Evolutionary conservation across 2,329 filamentous ascomycete genomes (phyloP), one percentile per base, ranked within the genome.

Genomic region (Colletotrichum sp.): DNA sequence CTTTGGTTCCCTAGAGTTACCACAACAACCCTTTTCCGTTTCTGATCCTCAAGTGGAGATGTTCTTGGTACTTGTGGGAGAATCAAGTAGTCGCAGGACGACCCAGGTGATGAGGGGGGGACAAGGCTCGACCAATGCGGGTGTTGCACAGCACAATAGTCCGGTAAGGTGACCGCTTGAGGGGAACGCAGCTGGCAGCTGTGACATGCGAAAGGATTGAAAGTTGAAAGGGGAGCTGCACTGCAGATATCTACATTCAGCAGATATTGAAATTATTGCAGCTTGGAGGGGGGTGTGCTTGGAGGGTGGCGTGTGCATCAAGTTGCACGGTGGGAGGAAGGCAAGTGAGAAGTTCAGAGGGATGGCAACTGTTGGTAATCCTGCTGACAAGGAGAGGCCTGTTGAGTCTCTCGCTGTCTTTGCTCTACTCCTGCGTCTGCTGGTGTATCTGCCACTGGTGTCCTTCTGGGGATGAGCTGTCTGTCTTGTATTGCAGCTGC

Each of bases 191-290:
- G 52, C 48, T 27, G 48, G 34, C 34, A 64, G 64, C 34, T 64
- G 44, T 44, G 32, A 60, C 12, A 68, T 36, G 32, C 28, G 22
- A 59, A 65, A 65, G 13, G n/a, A 15, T 28, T 76, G 69, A 76
- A 76, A n/a, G 44, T 22, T 52, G 44, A 52, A 76, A 71, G 65
- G 19, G 48, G 55, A 52, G 64, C 59, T 69, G 65, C 34, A 61
- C 28, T n/a, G 28, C 48, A 64, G 71, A 66, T 74, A 76, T 74
- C 74, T 76, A 64, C 74, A 69, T 74, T 76, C 71, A 73, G 64
- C 52, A 68, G 44, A 65, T 73, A 44, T 32, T 28, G 59, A 65
- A 34, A 48, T 60, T 27, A 55, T 48, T 39, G 36, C 28, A 16
- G 65, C 22, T 36, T 48, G 57, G 55, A 39, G 44, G 44, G 25